These are phyloP conservation scores for Yarrowia bubula DNA, from an alignment of 805 yeast species.

Conservation along the genomic window DNA sequence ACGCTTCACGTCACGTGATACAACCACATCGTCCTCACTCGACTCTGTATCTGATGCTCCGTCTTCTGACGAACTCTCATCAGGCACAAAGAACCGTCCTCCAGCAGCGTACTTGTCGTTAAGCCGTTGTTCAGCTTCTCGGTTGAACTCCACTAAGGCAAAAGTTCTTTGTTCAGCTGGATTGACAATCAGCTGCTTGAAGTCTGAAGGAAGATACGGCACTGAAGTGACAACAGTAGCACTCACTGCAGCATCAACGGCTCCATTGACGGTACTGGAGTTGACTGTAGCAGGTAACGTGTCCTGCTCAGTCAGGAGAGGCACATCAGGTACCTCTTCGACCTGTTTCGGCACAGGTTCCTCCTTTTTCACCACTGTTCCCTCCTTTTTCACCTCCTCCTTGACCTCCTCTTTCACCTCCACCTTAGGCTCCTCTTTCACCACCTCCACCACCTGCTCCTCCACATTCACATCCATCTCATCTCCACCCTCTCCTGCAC, in stretches of 20 bases:
- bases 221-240: not conserved
- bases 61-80: conserved; percentile 10
- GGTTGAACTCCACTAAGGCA: conserved; percentile 59
- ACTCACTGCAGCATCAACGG: not conserved
- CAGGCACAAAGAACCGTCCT: conserved; percentile 74
- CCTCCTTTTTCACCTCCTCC: conserved; percentile 13
- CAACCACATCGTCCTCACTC: not conserved
- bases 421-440: not conserved
- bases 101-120: conserved; percentile 88
- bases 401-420: conserved; percentile 12
- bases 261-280: not conserved
- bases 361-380: not conserved
- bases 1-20: not conserved
- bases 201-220: not conserved
- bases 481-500: not conserved
- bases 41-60: not conserved
- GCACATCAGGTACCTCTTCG: not conserved
- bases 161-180: conserved; percentile 11
- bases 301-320: too few species aligned
- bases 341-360: not conserved
- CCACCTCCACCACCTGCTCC: conserved; percentile 6
- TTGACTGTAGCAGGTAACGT: not conserved
- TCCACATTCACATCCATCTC: not conserved
- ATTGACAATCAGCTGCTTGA: not conserved
- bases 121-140: conserved; percentile 67